A percentile compares a stretch with the other conserved stretches of the same genome.
Conservation (phyloP, 2,329 filamentous ascomycete species). For the Rosellinia necatrix region DNA sequence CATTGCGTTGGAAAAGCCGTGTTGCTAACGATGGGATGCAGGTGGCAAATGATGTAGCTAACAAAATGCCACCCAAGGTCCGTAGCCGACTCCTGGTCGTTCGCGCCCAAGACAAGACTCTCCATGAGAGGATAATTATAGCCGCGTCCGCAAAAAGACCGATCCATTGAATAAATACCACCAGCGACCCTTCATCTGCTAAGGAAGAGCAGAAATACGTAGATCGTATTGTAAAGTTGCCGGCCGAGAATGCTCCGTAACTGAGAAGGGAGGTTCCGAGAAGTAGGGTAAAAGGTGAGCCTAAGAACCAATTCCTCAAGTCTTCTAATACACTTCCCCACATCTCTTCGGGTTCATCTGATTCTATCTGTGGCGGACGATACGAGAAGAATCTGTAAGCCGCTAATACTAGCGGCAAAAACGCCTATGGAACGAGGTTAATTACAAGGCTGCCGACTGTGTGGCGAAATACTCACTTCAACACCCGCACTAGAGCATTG, state of each 20-base stretch:
- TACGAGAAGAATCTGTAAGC: constrained; percentile 50
- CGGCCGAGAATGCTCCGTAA: constrained; percentile 48
- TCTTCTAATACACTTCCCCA: constrained; percentile 55
- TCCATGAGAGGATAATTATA: constrained; percentile 56
- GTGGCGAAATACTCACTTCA: constrained; percentile 45
- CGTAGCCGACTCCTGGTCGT: constrained; percentile 53
- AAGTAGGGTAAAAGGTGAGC: constrained; percentile 46
- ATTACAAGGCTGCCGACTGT: neutral
- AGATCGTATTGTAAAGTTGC: constrained; percentile 48
- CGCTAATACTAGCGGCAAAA: constrained; percentile 52
- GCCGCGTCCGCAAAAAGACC: constrained; percentile 53
- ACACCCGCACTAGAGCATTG: constrained; percentile 57
- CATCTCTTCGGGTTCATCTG: constrained; percentile 52
- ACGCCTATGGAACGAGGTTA: constrained; percentile 44
- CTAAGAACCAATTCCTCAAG: constrained; percentile 51
- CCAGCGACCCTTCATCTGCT: constrained; percentile 45
- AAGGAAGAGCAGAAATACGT: constrained; percentile 56
- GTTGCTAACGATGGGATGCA: constrained; percentile 44
- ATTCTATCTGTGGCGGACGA: constrained; percentile 41
- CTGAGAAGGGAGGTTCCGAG: constrained; percentile 47
- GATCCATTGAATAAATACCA: constrained; percentile 49
- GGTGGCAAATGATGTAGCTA: constrained; percentile 46
- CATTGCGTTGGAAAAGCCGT: constrained; percentile 37
- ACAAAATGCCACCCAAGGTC: constrained; percentile 49
- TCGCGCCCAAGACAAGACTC: constrained; percentile 55